Evolutionary conservation across 1,284 basidiomycete genomes (phyloP).

Genomic region (Taiwanofungus camphoratus): DNA sequence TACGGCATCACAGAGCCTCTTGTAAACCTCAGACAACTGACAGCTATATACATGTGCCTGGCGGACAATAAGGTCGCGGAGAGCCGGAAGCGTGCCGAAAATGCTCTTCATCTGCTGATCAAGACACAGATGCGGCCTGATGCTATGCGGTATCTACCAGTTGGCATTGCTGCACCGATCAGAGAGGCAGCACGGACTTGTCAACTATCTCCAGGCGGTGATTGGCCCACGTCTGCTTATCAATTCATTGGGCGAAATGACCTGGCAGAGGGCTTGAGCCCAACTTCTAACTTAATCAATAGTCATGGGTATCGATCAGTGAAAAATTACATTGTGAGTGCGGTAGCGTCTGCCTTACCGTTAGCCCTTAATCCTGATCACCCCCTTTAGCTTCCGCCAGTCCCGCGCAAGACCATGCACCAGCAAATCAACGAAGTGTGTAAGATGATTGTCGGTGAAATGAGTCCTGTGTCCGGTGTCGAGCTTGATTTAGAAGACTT

Average conservation of each 20-base stretch:
- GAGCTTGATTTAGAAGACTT: constrained; percentile 70
- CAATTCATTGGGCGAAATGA: constrained; percentile 77
- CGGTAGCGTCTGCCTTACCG: neutral
- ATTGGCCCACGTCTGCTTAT: constrained; percentile 72
- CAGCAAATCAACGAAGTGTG: constrained; percentile 46
- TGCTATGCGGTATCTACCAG: constrained; percentile 51
- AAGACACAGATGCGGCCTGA: constrained; percentile 40
- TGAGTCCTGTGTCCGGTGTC: constrained; percentile 56
- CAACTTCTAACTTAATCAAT: constrained; percentile 36
- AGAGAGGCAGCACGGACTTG: constrained; percentile 79
- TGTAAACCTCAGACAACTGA: constrained; percentile 43
- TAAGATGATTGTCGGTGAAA: constrained; percentile 45
- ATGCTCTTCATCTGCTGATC: constrained; percentile 59
- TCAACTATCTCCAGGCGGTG: constrained; percentile 68
- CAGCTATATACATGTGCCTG: constrained; percentile 48
- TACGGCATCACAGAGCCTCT: constrained; percentile 57
- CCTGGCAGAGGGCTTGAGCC: constrained; percentile 54
- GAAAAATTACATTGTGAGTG: constrained; percentile 55
- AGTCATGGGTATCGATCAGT: constrained; percentile 48
- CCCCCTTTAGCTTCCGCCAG: constrained; percentile 35
- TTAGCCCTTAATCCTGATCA: neutral
- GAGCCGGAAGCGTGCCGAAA: constrained; percentile 57
- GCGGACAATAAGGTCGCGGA: constrained; percentile 45
- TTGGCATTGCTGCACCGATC: constrained; percentile 76
- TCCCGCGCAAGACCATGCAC: constrained; percentile 44